Evolutionary conservation across 164 flowering plant species (phyloP), one percentile per base, ranked within the genome.

Genomic region (Paratinospora sagittata): DNA sequence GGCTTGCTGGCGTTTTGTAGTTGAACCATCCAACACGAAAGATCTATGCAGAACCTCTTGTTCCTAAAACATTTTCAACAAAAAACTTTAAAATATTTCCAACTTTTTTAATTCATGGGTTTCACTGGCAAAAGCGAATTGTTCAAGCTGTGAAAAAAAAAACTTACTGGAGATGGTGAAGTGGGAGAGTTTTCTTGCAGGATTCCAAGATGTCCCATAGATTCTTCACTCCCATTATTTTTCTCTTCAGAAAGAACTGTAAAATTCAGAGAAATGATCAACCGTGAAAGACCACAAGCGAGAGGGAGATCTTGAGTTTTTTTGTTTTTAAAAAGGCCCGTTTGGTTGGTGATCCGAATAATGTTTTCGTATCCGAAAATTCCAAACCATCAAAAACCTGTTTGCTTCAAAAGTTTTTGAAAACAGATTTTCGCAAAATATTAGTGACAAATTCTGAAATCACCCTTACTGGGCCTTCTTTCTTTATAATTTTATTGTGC

Each of bases 11-110:
- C 93, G 52, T 69, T 85, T 16, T 88, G 92, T 65, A 95, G 90
- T 75, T 90, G 96, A 37, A 95, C 90, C 58, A 90, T 84, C 98
- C 98, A 95, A 79, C 97, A 92, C 4, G 98, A 95, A 8, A 95
- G 87, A 86, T 95, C 98, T 65, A 95, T 76, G 82, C 97, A 95
- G 12, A 95, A 76, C 85, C 96, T 87, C 76, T 92, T 92, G 87
- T 92, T 91, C 89, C 97, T 94, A 43, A 16, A 60, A 24, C 37
- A 41, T 62, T 26, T 23, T 36, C 13, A 76, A 67, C 24, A 52
- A 5, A 65, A 27, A 24, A 17, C 14, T 26, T 66, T 73, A 68
- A 60, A 23, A 52, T 17, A 49, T 70, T 5, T 7, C 36, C 16
- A 11, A 14, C 11, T 63, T 64, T n/a, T n/a, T n/a, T n/a, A 33